These are phyloP conservation scores for Sechiopsis laciniata DNA, from an alignment of 306 rosid species.

Conservation along the genomic window DNA sequence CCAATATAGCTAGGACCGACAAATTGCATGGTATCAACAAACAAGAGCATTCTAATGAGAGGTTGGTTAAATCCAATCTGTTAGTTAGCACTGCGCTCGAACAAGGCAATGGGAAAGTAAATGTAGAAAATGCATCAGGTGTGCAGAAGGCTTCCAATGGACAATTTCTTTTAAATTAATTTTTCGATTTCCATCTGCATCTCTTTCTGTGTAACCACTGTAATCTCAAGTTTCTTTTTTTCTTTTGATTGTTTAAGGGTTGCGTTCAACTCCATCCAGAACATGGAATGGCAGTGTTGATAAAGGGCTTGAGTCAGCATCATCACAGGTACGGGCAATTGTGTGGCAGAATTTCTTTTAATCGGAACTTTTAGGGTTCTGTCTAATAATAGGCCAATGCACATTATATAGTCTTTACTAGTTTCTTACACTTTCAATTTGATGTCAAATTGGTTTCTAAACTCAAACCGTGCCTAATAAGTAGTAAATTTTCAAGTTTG, in stretches of 20 bases:
- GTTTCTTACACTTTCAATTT: background rate
- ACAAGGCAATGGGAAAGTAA: conserved; percentile 42
- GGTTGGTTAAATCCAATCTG: conserved; percentile 35
- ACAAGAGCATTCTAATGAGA: conserved; percentile 42
- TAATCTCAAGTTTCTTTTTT: background rate
- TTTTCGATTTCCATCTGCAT: conserved; percentile 12
- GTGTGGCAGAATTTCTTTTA: conserved; percentile 17
- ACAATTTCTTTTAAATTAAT: conserved; percentile 9
- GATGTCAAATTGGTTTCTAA: background rate
- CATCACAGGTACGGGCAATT: conserved; percentile 47
- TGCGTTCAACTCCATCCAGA: conserved; percentile 36
- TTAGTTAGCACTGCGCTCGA: conserved; percentile 42
- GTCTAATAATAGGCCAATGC: background rate
- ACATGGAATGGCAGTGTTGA: conserved; percentile 36
- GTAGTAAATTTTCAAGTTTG: background rate
- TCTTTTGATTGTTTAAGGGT: conserved; percentile 36
- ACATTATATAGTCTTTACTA: background rate
- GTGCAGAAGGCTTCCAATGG: conserved; percentile 17
- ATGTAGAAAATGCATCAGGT: conserved; percentile 65
- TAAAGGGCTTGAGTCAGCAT: conserved; percentile 24
- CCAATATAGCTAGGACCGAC: conserved; percentile 38
- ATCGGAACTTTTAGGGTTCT: conserved; percentile 2
- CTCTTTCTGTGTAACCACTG: conserved; percentile 9
- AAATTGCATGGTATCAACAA: conserved; percentile 42
- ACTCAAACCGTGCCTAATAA: background rate